phyloP scores from a whole-genome alignment of 2,329 filamentous ascomycete genomes.

The Diplodia intermedia region DNA sequence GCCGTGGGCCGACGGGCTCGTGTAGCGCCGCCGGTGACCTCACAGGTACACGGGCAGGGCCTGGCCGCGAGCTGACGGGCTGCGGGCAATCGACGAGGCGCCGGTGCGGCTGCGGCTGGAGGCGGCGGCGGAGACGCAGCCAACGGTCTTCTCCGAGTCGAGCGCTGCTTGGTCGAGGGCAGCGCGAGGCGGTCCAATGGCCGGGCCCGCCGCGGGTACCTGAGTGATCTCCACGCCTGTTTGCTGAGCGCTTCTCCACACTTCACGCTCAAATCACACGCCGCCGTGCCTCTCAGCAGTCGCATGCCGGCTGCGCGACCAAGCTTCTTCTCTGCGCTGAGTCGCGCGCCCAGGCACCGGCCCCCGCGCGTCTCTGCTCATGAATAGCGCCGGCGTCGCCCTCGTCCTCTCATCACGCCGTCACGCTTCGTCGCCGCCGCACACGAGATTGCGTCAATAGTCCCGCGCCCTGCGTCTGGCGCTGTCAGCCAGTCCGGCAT shows the following conservation, averaged over 20 bases:
- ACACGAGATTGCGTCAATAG: constrained; percentile 17
- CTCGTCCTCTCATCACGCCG: background rate
- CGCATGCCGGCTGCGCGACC: no score
- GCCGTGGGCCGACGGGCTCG: constrained; percentile 12
- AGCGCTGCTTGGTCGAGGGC: constrained; percentile 18
- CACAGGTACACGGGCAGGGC: constrained; percentile 18
- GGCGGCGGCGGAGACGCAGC: no score
- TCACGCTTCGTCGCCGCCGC: background rate
- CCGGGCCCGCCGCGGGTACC: constrained; percentile 7
- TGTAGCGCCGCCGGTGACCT: constrained; percentile 10
- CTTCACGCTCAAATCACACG: constrained; percentile 14
- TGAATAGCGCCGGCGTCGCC: background rate
- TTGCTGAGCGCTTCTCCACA: constrained; percentile 24
- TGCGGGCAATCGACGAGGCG: background rate
- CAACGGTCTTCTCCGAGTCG: constrained; percentile 21
- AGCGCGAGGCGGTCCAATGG: constrained; percentile 9
- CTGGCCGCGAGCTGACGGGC: constrained; percentile 13
- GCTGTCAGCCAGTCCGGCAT: background rate
- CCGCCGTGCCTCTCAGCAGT: background rate
- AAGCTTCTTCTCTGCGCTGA: constrained; percentile 7
- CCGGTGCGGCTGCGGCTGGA: constrained; percentile 7
- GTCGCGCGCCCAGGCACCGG: background rate
- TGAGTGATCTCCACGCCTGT: constrained; percentile 18
- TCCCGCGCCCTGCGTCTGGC: background rate
- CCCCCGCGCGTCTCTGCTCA: constrained; percentile 2